Evolutionary conservation across 2,329 filamentous ascomycete genomes (phyloP).

Genomic region (Fusarium nisikadoi): DNA sequence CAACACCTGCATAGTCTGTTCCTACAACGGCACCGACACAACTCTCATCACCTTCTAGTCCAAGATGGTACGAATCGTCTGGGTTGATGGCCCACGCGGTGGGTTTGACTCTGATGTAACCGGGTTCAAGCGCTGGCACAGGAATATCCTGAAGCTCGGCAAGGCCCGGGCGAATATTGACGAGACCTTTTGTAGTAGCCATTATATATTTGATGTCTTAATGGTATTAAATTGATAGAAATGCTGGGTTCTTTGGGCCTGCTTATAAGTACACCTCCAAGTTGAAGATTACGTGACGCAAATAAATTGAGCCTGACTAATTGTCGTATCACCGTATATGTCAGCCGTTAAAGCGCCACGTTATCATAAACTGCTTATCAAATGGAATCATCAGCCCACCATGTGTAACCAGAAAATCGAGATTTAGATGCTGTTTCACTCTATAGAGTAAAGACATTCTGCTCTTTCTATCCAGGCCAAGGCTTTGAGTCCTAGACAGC

Average conservation of each 20-base stretch:
- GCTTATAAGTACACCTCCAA: background rate
- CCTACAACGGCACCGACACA: conserved; percentile 45
- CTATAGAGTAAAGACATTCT: fast-evolving
- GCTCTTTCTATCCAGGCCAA: too few relatives aligned
- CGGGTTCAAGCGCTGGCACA: background rate
- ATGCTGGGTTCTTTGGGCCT: fast-evolving
- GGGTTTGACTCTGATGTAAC: background rate
- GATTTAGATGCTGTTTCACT: fast-evolving
- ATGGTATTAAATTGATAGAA: too few relatives aligned
- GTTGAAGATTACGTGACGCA: background rate
- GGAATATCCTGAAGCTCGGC: background rate
- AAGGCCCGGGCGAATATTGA: background rate
- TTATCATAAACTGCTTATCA: background rate
- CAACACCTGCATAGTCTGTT: conserved; percentile 59
- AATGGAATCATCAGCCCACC: background rate
- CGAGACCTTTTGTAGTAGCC: background rate
- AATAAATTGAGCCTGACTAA: background rate
- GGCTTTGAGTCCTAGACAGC: too few relatives aligned
- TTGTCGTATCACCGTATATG: background rate
- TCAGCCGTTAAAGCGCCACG: background rate
- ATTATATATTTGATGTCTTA: fast-evolving
- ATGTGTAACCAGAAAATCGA: fast-evolving
- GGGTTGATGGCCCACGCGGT: conserved; percentile 5
- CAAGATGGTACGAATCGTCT: conserved; percentile 3
- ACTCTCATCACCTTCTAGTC: background rate